Evolutionary conservation across 2,329 filamentous ascomycete genomes (phyloP), one percentile per base, ranked within the genome.

Genomic region (Penicillium digitatum): DNA sequence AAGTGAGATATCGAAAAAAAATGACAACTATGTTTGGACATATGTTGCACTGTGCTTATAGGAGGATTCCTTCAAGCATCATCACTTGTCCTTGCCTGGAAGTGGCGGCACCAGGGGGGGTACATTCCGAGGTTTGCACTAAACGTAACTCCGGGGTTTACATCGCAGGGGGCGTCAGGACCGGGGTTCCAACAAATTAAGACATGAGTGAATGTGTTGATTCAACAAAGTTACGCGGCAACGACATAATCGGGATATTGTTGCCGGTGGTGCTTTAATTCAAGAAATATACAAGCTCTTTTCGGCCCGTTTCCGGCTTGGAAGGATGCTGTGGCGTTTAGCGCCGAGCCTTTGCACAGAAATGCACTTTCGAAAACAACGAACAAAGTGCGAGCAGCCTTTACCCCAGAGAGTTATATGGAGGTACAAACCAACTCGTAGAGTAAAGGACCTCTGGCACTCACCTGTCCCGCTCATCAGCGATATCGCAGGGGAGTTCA

Each of bases 381-480:
- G 9, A 42, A n/a, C 10, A 16, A 34, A 14, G 42, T 18, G 20
- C n/a, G 38, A 20, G 16, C 8, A 26, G 3, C 3, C 6, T 43
- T 42, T 22, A 43, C 7, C 18, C 18, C 7, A 16, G n/a, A 20
- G 12, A 31, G 8, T 22, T 14, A 16, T 31, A 6, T 26, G 6
- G 3, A 26, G n/a, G n/a, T n/a, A 43, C 11, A 38, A 14, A 8
- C 11, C 7, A 20, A 43, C 5, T 29, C 29, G 14, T 18, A 18
- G 24, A 14, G 11, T 31, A 52, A 11, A 10, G 11, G 7, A 2
- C 27, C 66, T 54, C 46, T 45, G 73, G 74, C 5, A 42, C 38
- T 32, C 11, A 12, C 5, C 14, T 32, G 27, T 31, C 35, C 12
- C 27, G 9, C 10, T 27, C 14, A 24, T 32, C 11, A 12, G 11